Evolutionary conservation across 495 filamentous ascomycete species (phyloP).

Genomic region (Ramalina peruviana): DNA sequence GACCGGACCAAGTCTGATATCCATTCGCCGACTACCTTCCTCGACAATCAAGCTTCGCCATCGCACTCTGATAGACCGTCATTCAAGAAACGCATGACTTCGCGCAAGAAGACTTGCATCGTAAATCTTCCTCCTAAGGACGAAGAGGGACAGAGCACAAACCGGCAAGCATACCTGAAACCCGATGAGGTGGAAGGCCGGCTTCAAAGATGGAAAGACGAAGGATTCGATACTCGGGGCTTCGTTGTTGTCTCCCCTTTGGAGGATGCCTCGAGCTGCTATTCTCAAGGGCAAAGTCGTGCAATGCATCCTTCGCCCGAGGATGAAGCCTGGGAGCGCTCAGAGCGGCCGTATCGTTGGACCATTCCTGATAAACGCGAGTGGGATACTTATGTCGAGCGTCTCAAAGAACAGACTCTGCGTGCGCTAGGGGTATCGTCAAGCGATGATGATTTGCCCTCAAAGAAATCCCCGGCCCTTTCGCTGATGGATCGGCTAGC

Average conservation of each 20-base stretch:
- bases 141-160: slow-evolving; percentile 21
- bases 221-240: slow-evolving; percentile 62
- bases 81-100: slow-evolving; percentile 35
- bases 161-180: slow-evolving; percentile 40
- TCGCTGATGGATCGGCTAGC: slow-evolving; percentile 41
- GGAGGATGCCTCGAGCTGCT: neutral
- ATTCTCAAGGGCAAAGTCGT: slow-evolving; percentile 45
- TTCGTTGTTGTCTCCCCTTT: slow-evolving; percentile 42
- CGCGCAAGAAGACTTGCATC: slow-evolving; percentile 61
- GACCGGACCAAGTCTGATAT: slow-evolving; percentile 9
- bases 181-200: slow-evolving; percentile 47
- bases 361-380: slow-evolving; percentile 61
- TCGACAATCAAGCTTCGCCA: neutral
- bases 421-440: slow-evolving; percentile 74
- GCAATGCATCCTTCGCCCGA: slow-evolving; percentile 54
- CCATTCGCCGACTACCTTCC: neutral
- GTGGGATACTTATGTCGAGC: slow-evolving; percentile 74
- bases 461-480: slow-evolving; percentile 33
- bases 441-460: slow-evolving; percentile 52
- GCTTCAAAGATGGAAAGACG: slow-evolving; percentile 53
- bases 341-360: slow-evolving; percentile 40
- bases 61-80: slow-evolving; percentile 10
- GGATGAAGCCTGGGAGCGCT: slow-evolving; percentile 41
- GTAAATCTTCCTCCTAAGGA: slow-evolving; percentile 59
- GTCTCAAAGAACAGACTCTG: slow-evolving; percentile 77